Base-by-base conservation (phyloP, 2,329 filamentous ascomycete species). In the Penicillium occitanis region DNA sequence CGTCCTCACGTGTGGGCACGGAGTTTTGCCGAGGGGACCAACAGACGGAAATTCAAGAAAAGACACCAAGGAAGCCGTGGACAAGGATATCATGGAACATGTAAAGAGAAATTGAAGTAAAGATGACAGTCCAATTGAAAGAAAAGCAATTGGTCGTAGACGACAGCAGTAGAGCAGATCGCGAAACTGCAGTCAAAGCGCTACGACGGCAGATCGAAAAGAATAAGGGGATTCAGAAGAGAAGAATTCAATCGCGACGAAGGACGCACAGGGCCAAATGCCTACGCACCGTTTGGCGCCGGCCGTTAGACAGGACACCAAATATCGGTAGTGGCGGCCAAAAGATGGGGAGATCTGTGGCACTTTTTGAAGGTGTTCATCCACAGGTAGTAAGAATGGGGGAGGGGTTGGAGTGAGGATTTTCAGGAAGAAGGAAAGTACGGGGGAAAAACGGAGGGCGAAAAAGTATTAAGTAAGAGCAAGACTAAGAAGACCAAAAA, bases 271-370 rank as follows among this genome's bases (percentile, higher is more conserved):
- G 60, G 75, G 76, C 76, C 77, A 76, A 75, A 76, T 78, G 77
- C 77, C 77, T 79, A 79, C 75, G 77, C 77, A 79, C 77, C 77
- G 76, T 79, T 77, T 79, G 77, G 77, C 77, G 77, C 77, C 76
- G 77, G 77, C 75, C 77, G 76, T 77, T 73, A 79, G 76, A 79
- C 77, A 79, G 77, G 77, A 79, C 77, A 79, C 77, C 77, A 78
- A 78, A 74, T 73, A 78, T 76, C 77, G 77, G 77, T 77, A 78
- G 77, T 79, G 77, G 77, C 77, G 77, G 76, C 77, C 77, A 79
- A 76, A 73, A 73, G 65, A 69, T 71, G 69, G 73, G 73, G 73
- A 73, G 70, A 73, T 70, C 73, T 70, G 69, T 69, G 69, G 64
- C 59, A 67, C 48, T 61, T 68, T 67, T 53, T 63, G 51, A 62